Evolutionary conservation across 2,329 filamentous ascomycete genomes (phyloP).

Genomic region (Xenoacremonium recifei): DNA sequence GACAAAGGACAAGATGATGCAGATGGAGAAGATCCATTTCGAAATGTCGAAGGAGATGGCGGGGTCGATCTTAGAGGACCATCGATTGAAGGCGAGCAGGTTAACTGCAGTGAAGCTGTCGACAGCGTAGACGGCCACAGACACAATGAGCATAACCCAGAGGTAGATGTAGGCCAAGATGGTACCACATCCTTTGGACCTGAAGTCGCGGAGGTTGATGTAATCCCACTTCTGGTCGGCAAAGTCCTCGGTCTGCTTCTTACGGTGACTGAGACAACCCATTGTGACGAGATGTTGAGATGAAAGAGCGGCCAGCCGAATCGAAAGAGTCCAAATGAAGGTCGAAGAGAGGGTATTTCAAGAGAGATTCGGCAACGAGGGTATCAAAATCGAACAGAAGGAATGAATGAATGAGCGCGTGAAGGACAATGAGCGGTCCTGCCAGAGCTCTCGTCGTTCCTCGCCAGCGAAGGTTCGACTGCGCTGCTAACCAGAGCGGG

Average conservation of each 20-base stretch:
- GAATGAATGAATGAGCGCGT: no score
- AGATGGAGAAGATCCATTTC: slow-evolving; percentile 93
- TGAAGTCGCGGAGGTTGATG: slow-evolving; percentile 77
- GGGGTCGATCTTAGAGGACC: slow-evolving; percentile 81
- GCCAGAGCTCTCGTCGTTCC: slow-evolving; percentile 46
- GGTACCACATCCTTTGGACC: slow-evolving; percentile 73
- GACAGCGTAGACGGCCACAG: slow-evolving; percentile 80
- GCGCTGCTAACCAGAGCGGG: slow-evolving; percentile 26
- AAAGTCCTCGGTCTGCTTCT: slow-evolving; percentile 62
- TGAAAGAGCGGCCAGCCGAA: slow-evolving; percentile 11
- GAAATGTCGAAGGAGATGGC: slow-evolving; percentile 73
- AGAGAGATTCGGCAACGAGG: slow-evolving; percentile 9
- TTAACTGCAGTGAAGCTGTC: slow-evolving; percentile 95
- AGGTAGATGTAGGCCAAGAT: slow-evolving; percentile 82
- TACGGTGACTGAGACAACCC: slow-evolving; percentile 62
- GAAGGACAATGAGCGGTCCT: slow-evolving; percentile 29
- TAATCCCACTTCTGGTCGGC: slow-evolving; percentile 95
- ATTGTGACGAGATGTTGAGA: slow-evolving; percentile 43
- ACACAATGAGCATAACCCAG: slow-evolving; percentile 75
- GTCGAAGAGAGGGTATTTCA: slow-evolving; percentile 7
- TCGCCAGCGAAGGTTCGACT: slow-evolving; percentile 51
- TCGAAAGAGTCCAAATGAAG: slow-evolving; percentile 3
- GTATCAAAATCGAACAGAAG: slow-evolving; percentile 13
- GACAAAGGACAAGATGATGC: slow-evolving; percentile 86
- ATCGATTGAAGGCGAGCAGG: slow-evolving; percentile 82